Evolutionary conservation across 2,329 filamentous ascomycete species (phyloP).

Genomic region (Verticillium klebahnii): DNA sequence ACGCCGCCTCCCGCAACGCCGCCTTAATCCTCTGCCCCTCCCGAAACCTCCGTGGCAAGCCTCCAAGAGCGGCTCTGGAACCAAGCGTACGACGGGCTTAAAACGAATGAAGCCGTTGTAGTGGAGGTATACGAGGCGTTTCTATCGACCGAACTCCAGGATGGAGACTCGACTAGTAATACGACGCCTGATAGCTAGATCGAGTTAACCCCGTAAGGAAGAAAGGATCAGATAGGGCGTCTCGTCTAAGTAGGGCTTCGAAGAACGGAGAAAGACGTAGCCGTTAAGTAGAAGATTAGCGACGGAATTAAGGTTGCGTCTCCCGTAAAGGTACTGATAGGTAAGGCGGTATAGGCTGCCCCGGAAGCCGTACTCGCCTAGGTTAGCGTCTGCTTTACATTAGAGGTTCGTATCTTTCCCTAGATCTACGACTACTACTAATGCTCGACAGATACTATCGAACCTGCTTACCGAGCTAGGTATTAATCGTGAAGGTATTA

Average conservation of each 20-base stretch:
- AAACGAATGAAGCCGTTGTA: slow-evolving; percentile 8
- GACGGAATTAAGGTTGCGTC: slow-evolving; percentile 17
- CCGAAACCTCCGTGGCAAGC: neutral
- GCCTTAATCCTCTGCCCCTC: too few species aligned
- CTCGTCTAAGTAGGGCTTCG: slow-evolving; percentile 22
- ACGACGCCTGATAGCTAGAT: neutral
- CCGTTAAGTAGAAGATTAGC: slow-evolving; percentile 18
- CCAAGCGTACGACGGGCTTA: slow-evolving; percentile 14
- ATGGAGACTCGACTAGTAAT: neutral
- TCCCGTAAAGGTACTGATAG: slow-evolving; percentile 18
- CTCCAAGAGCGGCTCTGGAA: slow-evolving; percentile 15
- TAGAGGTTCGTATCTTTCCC: neutral
- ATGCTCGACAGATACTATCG: slow-evolving; percentile 20
- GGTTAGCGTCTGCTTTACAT: slow-evolving; percentile 21
- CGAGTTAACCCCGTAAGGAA: neutral
- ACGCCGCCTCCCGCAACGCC: too few species aligned
- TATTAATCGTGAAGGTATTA: slow-evolving; percentile 27
- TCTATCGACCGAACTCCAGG: slow-evolving; percentile 8
- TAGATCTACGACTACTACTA: neutral
- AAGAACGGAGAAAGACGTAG: slow-evolving; percentile 18
- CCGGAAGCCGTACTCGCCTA: slow-evolving; percentile 31
- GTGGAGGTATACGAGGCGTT: slow-evolving; percentile 17
- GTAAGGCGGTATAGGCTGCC: slow-evolving; percentile 18
- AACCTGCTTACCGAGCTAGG: slow-evolving; percentile 20
- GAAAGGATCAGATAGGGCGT: slow-evolving; percentile 21